A percentile compares a stretch with the other conserved stretches of the same genome.
These are phyloP conservation scores for Vickermania ingenoplastis DNA, from an alignment of 208 protist genomes.

Conservation along the genomic window DNA sequence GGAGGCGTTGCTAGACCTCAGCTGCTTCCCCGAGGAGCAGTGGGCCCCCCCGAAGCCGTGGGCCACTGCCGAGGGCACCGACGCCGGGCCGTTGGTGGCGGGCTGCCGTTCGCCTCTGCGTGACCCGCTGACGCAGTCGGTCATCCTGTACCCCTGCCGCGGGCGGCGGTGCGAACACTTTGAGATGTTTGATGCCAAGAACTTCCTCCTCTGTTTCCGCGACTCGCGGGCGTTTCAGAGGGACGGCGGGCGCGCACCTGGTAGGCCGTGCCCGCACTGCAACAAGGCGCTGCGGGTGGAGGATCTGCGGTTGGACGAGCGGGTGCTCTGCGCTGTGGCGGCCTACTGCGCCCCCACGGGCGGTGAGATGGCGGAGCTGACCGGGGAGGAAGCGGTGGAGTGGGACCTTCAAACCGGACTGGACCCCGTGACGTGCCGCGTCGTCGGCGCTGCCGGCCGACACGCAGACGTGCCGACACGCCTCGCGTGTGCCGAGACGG, in stretches of 20 bases:
- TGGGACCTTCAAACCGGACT: conserved; percentile 21
- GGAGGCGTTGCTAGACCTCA: conserved; percentile 7
- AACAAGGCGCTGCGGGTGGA: conserved; percentile 15
- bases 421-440: background rate
- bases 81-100: conserved; percentile 1
- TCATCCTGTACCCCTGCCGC: conserved; percentile 42
- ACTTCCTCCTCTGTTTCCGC: conserved; percentile 25
- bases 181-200: conserved; percentile 67
- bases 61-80: background rate
- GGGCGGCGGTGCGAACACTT: conserved; percentile 47
- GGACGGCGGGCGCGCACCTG: conserved; percentile 10
- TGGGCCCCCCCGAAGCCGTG: no score
- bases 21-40: background rate
- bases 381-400: conserved; percentile 16
- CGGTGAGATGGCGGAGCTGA: background rate
- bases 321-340: conserved; percentile 22
- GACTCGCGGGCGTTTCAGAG: conserved; percentile 15
- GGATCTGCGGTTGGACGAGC: conserved; percentile 32
- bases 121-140: conserved; percentile 46
- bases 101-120: conserved; percentile 26
- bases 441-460: background rate
- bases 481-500: background rate
- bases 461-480: background rate
- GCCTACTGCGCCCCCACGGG: background rate
- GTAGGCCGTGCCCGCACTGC: conserved; percentile 48